Percentiles rank a stretch among this genome's conserved stretches.
These are phyloP conservation scores for Cerioporus squamosus DNA, from an alignment of 1,284 basidiomycete species.

Conservation along the genomic window DNA sequence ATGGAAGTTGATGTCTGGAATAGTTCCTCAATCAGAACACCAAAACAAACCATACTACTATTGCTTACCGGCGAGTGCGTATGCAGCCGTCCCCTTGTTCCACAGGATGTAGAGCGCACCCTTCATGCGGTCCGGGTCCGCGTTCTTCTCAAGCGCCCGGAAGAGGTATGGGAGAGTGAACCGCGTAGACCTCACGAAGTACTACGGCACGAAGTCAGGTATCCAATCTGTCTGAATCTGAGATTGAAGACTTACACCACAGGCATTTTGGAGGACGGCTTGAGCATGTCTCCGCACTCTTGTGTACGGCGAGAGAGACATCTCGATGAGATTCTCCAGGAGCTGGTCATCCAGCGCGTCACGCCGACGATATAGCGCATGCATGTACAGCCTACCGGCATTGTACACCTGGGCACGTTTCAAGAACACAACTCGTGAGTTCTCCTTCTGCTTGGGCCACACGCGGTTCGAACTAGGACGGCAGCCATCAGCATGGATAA, in stretches of 20 bases:
- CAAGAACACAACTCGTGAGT: slow-evolving; percentile 76
- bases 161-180: slow-evolving; percentile 77
- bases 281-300: slow-evolving; percentile 81
- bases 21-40: not conserved
- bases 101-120: slow-evolving; percentile 90
- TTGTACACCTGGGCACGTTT: slow-evolving; percentile 84
- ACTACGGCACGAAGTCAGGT: slow-evolving; percentile 43
- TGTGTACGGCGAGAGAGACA: slow-evolving; percentile 87
- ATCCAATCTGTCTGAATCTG: not conserved
- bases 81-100: slow-evolving; percentile 76
- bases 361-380: slow-evolving; percentile 81
- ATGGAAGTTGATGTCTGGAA: slow-evolving; percentile 69
- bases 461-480: slow-evolving; percentile 61
- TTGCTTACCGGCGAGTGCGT: slow-evolving; percentile 62
- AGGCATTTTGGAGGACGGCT: slow-evolving; percentile 68
- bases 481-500: slow-evolving; percentile 6
- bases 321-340: slow-evolving; percentile 78
- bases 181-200: slow-evolving; percentile 83
- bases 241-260: slow-evolving; percentile 52
- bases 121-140: slow-evolving; percentile 94
- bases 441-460: slow-evolving; percentile 75
- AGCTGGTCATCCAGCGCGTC: slow-evolving; percentile 83
- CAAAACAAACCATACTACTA: not conserved
- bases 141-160: slow-evolving; percentile 73
- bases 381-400: slow-evolving; percentile 74